Base-by-base conservation (phyloP, 179 eudicot species). In the Sideroxylon spinosum region DNA sequence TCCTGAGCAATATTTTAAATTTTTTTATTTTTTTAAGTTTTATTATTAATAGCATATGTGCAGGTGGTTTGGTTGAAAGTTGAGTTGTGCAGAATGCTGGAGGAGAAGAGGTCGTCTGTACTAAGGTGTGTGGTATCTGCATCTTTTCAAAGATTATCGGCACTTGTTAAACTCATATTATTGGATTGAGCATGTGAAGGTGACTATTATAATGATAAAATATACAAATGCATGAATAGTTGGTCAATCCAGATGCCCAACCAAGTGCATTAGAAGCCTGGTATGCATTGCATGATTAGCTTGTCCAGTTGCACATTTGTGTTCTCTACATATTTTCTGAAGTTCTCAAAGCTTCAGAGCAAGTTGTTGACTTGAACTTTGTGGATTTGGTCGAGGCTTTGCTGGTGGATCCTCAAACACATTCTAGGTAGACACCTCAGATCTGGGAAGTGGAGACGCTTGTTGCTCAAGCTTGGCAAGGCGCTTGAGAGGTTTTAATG, bases 21-120 rank as follows among this genome's bases (percentile, higher is more conserved):
- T 77, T 74, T 61, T 71, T 56, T 67, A 73, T 74, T 71, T 37
- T 37, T 65, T 22, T 76, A 16, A 73, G 73, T 19, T 77, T 74
- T 56, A 71, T 56, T 62, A 73, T 74, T 71, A 72, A 71, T 69
- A 67, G 76, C 48, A 82, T 76, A 49, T 48, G 62, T 81, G 87
- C 90, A 94, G 98, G 97, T 94, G 37, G 85, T 84, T 77, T 90
- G 92, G 91, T 84, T 92, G 85, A 94, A 90, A 86, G 92, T 82
- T 53, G 91, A 93, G 88, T 85, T 91, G 73, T 87, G 93, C 81
- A 87, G 80, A 73, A 68, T 90, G 87, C 88, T 94, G 81, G 97
- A 94, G 86, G 98, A 94, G 79, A 94, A 89, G 87, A 88, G 93
- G 82, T 75, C 83, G 69, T 93, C 98, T 62, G 80, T 82, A 64